Base-by-base conservation (phyloP, 768 basidiomycete species). In the Naganishia randhawae region DNA sequence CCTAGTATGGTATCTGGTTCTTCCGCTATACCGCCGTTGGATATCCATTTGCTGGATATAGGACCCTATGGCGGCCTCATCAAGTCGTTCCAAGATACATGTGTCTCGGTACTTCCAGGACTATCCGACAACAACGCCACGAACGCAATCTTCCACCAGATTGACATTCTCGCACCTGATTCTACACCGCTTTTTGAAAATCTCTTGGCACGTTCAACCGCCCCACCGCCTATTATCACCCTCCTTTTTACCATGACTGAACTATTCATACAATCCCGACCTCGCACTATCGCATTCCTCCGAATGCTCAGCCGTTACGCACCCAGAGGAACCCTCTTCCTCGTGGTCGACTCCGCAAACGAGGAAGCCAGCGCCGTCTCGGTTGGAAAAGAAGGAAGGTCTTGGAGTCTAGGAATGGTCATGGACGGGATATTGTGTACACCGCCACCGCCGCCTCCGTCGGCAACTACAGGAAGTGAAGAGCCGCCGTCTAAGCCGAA, bases 181-280 rank as follows among this genome's bases (percentile, higher is more conserved):
- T 27, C 29, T 7, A 22, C 35, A 41, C 35, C 29, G 33, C 52
- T 64, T 1, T 52, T 54, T 37, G 22, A 31, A 37, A 25, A 42
- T 32, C 62, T 64, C 17, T 25, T 50, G 22, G 14, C 54, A 27
- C 19, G 1, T 48, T 48, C 19, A 50, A 54, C 35, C 50, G 7
- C 64, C 2, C 27, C 29, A 11, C 73, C 75, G 10, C 67, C 69
- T 16, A 71, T 78, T 41, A 72, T 76, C 65, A 80, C 78, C 29
- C 66, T 80, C 50, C 68, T 80, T 37, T 80, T 78, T 72, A 78
- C 78, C 2, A 66, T 78, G 11, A 74, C 77, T 27, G 78, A 80
- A 63, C 75, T 80, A 42, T 69, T 80, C 50, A 41, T 75, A 2
- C 78, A 80, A 74, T 77, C 76, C 3, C 76, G 76, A 14, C 41